A percentile compares a stretch with the other conserved stretches of the same genome.
Conservation (phyloP, 2,329 filamentous ascomycete genomes). For the Cladosporium sp. region DNA sequence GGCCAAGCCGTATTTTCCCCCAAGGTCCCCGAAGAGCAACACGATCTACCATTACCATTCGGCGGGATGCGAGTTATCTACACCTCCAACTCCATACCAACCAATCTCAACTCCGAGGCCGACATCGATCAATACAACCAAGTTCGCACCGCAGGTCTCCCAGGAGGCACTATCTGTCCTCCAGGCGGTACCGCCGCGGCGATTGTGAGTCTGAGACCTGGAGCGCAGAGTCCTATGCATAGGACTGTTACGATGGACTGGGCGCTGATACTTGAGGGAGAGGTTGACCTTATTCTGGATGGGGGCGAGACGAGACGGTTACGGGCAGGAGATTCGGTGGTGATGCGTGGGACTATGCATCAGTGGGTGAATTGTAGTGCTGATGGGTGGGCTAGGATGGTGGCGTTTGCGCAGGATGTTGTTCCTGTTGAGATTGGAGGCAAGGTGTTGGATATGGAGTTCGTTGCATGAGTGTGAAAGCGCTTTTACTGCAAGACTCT, state of each 20-base stretch:
- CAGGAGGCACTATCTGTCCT: conserved; percentile 11
- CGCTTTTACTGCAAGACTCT: too few relatives aligned
- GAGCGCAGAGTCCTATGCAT: conserved; percentile 14
- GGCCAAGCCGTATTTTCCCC: conserved; percentile 25
- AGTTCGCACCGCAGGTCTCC: conserved; percentile 17
- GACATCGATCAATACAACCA: conserved; percentile 25
- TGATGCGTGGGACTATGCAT: conserved; percentile 27
- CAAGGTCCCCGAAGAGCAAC: conserved; percentile 18
- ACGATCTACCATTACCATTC: conserved; percentile 4
- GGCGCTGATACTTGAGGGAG: conserved; percentile 22
- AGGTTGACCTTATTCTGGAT: conserved; percentile 23
- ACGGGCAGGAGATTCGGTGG: conserved; percentile 21
- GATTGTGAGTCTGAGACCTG: conserved; percentile 10
- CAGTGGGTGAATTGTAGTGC: conserved; percentile 25
- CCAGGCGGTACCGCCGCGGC: conserved; percentile 15
- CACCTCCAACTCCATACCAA: conserved; percentile 15
- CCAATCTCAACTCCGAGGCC: conserved; percentile 19
- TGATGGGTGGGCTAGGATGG: conserved; percentile 18
- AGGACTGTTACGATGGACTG: conserved; percentile 24
- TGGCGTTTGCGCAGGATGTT: conserved; percentile 19
- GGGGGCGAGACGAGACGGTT: conserved; percentile 22
- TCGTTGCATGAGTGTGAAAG: too few relatives aligned
- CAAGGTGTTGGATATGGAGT: conserved; percentile 22
- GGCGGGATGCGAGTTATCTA: conserved; percentile 20
- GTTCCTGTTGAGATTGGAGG: conserved; percentile 22